These are phyloP conservation scores for Aspergillus aculeatinus DNA, from an alignment of 2,329 filamentous ascomycete species.

Conservation along the genomic window DNA sequence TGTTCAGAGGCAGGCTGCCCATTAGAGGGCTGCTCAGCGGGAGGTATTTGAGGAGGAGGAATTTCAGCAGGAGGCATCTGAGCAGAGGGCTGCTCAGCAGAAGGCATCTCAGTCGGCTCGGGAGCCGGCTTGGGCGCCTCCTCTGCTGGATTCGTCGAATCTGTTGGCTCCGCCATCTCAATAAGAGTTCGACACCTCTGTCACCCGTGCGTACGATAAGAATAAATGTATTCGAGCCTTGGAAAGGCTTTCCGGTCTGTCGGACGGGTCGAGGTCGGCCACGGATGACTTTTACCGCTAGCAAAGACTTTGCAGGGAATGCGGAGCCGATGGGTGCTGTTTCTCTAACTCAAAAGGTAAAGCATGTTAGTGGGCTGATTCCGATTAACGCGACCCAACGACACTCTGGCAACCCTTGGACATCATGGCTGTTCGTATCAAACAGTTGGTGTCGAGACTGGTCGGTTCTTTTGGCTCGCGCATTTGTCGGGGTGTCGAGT, in stretches of 20 bases:
- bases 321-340: constrained; percentile 3
- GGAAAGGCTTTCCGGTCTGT: not conserved
- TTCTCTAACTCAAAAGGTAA: constrained; percentile 12
- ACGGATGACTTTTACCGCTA: not conserved
- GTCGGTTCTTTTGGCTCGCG: not conserved
- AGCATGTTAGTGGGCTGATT: constrained; percentile 14
- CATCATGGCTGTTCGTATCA: not conserved
- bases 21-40: not conserved
- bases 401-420: not conserved
- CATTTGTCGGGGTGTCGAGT: not conserved
- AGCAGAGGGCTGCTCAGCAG: not conserved
- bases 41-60: not conserved
- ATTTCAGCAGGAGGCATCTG: constrained; percentile 1
- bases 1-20: not conserved
- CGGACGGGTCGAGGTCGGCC: not conserved
- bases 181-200: not conserved
- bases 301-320: not conserved
- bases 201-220: not conserved
- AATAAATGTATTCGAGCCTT: not conserved
- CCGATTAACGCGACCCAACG: not conserved
- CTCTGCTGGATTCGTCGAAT: constrained; percentile 20
- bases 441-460: not conserved
- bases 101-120: constrained; percentile 11
- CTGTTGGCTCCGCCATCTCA: constrained; percentile 24
- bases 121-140: constrained; percentile 19